Evolutionary conservation across 495 filamentous ascomycete genomes (phyloP).

Genomic region (Aspergillus incahuasiensis): DNA sequence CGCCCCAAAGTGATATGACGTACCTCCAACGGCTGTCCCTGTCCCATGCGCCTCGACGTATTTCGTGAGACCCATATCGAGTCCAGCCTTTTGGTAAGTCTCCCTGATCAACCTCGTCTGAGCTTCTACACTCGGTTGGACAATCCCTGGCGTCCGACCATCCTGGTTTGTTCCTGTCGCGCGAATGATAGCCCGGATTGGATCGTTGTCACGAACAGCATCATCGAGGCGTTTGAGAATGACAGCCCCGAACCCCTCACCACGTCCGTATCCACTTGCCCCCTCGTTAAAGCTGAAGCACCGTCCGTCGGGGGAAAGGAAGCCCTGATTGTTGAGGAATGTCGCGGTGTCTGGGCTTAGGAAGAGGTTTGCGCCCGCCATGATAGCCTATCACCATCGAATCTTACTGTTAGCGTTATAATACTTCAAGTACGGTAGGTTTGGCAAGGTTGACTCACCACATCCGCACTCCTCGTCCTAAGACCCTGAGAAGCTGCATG

Average conservation of each 20-base stretch:
- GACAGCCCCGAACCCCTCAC: conserved; percentile 27
- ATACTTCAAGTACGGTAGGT: no score
- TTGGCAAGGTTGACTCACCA: no score
- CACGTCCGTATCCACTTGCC: conserved; percentile 28
- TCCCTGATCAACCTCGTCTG: conserved; percentile 24
- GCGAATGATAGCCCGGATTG: conserved; percentile 34
- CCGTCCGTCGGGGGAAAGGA: conserved; percentile 19
- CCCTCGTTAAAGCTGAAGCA: conserved; percentile 27
- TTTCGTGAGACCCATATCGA: conserved; percentile 15
- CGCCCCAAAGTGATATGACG: no score
- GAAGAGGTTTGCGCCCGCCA: no score
- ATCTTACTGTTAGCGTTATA: no score
- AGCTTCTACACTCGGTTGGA: conserved; percentile 17
- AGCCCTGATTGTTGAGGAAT: background rate
- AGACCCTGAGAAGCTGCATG: no score
- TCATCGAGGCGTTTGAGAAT: conserved; percentile 8
- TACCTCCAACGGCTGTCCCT: conserved; percentile 18
- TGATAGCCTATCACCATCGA: no score
- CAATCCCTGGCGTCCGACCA: conserved; percentile 23
- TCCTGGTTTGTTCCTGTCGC: conserved; percentile 44
- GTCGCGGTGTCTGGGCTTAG: no score
- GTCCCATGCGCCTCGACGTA: conserved; percentile 40
- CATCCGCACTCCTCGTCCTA: no score
- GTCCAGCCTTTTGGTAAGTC: conserved; percentile 24
- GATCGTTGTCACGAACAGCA: conserved; percentile 21